Conservation (phyloP, 495 filamentous ascomycete species). For the Talaromyces liani region DNA sequence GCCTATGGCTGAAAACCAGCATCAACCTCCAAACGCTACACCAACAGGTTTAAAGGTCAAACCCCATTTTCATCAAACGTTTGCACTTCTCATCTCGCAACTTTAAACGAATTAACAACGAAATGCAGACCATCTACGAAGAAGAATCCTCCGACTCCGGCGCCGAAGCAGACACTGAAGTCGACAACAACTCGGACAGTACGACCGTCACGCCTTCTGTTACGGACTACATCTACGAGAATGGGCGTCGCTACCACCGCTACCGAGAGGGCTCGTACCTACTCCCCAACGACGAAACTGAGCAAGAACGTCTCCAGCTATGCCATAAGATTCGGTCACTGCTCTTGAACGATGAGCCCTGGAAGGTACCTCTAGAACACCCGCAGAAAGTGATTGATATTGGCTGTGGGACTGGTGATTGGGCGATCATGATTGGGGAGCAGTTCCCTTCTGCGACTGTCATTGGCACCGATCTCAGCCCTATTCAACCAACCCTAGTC, state of each 20-base stretch:
- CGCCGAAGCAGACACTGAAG: background rate
- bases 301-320: slow-evolving; percentile 61
- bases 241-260: slow-evolving; percentile 55
- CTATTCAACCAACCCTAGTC: slow-evolving; percentile 40
- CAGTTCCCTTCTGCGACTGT: slow-evolving; percentile 47
- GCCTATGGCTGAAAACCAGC: background rate
- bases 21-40: background rate
- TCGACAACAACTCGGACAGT: background rate
- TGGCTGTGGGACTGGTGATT: slow-evolving; percentile 53
- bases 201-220: slow-evolving; percentile 23
- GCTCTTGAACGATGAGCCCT: slow-evolving; percentile 43
- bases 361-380: slow-evolving; percentile 41
- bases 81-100: background rate
- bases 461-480: slow-evolving; percentile 57
- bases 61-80: background rate
- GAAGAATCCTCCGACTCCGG: background rate
- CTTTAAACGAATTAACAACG: background rate
- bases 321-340: slow-evolving; percentile 53
- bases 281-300: slow-evolving; percentile 52
- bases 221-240: slow-evolving; percentile 45
- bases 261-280: slow-evolving; percentile 47
- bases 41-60: background rate
- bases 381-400: slow-evolving; percentile 33
- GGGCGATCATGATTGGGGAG: slow-evolving; percentile 59
- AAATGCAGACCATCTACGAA: background rate